phyloP scores from a whole-genome alignment of 1,284 basidiomycete species.

The Ustilago hordei region DNA sequence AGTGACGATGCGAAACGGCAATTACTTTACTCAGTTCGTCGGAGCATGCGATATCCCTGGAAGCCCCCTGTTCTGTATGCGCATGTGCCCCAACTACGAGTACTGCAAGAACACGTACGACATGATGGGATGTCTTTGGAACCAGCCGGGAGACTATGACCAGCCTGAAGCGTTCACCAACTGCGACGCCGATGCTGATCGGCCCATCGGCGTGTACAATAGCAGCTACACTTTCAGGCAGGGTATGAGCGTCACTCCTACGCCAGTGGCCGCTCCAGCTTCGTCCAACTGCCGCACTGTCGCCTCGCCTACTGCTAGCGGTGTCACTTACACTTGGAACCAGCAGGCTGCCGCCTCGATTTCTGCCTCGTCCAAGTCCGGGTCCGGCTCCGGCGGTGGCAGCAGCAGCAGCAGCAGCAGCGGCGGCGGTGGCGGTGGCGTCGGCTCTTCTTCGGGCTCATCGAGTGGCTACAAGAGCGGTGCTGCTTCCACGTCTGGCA shows the following conservation, averaged over 20 bases:
- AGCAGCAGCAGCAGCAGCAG: not conserved
- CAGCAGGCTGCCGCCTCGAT: constrained; percentile 35
- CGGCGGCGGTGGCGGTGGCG: constrained; percentile 4
- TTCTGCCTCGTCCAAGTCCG: constrained; percentile 8
- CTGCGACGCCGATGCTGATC: constrained; percentile 58
- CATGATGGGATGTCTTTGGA: constrained; percentile 59
- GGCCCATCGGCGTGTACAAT: constrained; percentile 60
- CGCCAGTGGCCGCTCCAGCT: constrained; percentile 51
- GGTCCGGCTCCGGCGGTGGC: not conserved
- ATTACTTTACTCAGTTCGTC: constrained; percentile 57
- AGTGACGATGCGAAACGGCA: constrained; percentile 54
- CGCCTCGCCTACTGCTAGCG: constrained; percentile 51
- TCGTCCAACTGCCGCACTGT: constrained; percentile 54
- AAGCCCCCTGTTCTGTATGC: constrained; percentile 54
- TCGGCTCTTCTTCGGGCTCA: not conserved
- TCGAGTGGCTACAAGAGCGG: constrained; percentile 24
- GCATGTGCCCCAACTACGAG: constrained; percentile 55
- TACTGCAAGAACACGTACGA: constrained; percentile 63
- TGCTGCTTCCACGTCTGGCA: constrained; percentile 13
- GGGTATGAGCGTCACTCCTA: constrained; percentile 53
- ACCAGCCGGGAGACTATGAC: constrained; percentile 56
- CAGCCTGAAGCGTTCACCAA: constrained; percentile 55
- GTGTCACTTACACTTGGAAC: constrained; percentile 64
- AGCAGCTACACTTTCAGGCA: constrained; percentile 60
- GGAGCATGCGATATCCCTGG: constrained; percentile 65